Base-by-base conservation (phyloP, 805 yeast genomes). In the Starmerella vitae region DNA sequence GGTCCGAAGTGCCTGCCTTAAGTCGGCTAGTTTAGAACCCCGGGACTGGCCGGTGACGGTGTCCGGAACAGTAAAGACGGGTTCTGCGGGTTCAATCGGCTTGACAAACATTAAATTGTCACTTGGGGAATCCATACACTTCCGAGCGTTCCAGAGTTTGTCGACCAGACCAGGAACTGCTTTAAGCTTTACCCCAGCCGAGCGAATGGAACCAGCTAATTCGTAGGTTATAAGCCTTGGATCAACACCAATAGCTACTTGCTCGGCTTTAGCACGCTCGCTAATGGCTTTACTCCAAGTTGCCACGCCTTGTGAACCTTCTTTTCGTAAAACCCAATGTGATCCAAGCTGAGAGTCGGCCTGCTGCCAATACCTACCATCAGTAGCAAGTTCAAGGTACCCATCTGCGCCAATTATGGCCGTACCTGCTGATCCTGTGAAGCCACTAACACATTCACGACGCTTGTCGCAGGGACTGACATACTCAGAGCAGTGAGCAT, bases 331-430 rank as follows among this genome's bases (percentile, higher is more conserved):
- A 2, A 62, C 59, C 97, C 97, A 91, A 53, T 75, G 74, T 28
- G 60, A 53, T 56, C 83, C 93, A 39, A 91, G 64, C 61, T 91
- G 91, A 42, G 77, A 72, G 18, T 70, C 73, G 1, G 97, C 97
- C 61, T 91, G 98, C 43, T 82, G 65, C 58, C 84, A 91, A 62
- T 91, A 91, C 48, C 98, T 68, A 2, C 97, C 97, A 60, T 91
- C 98, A 0, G 98, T 91, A 7, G 93, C 75, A 36, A 91, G 62
- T 0, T 79, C 81, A 12, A 94, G 93, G 34, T 73, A 71, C 21
- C 21, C 33, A 38, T 67, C 66, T 32, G 64, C 56, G 4, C 94
- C 76, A 15, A 88, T 68, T n/a, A 91, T 70, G 1, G 94, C 96
- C 18, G 83, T 64, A 19, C 97, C 98, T 2, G 96, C 93, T 35